Conservation (phyloP, 177 flowering plant species). For the Vitis hybrid region DNA sequence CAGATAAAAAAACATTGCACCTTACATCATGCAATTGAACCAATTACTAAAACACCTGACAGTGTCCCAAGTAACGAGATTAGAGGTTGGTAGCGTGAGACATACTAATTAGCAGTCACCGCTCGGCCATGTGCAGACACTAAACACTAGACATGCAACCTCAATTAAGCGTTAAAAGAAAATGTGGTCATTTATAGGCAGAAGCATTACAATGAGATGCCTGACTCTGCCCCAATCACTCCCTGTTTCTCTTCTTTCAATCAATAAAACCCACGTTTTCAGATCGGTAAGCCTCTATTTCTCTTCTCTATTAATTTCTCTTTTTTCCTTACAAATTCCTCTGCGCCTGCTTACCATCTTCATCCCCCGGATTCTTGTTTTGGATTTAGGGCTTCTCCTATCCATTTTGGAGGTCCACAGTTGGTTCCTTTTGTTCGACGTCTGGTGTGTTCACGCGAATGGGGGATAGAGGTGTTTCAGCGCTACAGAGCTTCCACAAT, state of each 20-base stretch:
- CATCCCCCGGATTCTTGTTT: background rate
- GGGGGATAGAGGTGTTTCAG: conserved; percentile 17
- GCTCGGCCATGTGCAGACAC: too few relatives aligned
- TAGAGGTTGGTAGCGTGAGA: too few relatives aligned
- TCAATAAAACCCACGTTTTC: background rate
- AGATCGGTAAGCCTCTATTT: too few relatives aligned
- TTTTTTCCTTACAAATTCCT: conserved; percentile 3
- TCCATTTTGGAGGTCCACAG: conserved; percentile 11
- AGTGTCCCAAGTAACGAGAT: too few relatives aligned
- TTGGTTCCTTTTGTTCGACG: conserved; percentile 30
- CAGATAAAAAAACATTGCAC: too few relatives aligned
- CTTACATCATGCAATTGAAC: too few relatives aligned
- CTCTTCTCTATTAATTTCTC: background rate
- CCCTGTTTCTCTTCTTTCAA: background rate
- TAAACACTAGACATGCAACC: too few relatives aligned
- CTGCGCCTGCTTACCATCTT: background rate
- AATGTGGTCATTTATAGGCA: conserved; percentile 23
- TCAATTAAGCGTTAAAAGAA: too few relatives aligned
- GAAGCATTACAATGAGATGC: conserved; percentile 21
- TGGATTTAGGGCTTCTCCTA: conserved; percentile 9
- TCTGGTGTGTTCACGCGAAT: conserved; percentile 9
- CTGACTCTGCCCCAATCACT: conserved; percentile 16
- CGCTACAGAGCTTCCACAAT: conserved; percentile 24
- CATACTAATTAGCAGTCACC: too few relatives aligned
- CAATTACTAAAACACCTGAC: too few relatives aligned